Evolutionary conservation across 164 flowering plant genomes (phyloP).

Genomic region (Cinnamomum chago): DNA sequence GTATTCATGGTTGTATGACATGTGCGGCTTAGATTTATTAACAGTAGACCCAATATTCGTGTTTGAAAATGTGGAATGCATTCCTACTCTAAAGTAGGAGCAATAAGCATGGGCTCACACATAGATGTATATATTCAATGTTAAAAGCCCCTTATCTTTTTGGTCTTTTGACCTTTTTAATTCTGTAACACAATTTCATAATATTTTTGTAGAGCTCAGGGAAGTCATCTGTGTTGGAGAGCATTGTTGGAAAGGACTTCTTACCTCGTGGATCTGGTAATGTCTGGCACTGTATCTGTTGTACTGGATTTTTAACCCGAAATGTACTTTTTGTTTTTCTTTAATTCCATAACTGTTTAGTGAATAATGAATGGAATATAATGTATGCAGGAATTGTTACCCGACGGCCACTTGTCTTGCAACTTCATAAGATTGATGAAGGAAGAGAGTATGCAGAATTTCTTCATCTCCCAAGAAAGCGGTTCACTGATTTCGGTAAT

Average conservation of each 20-base stretch:
- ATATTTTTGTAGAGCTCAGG: constrained; percentile 56
- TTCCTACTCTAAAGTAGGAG: too few relatives aligned
- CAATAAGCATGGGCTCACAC: too few relatives aligned
- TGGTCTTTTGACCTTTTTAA: not conserved
- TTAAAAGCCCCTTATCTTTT: not conserved
- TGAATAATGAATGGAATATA: not conserved
- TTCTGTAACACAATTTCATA: not conserved
- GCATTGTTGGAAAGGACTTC: constrained; percentile 80
- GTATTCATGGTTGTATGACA: too few relatives aligned
- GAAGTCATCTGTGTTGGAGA: constrained; percentile 78
- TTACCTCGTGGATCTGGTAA: constrained; percentile 86
- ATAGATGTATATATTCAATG: too few relatives aligned
- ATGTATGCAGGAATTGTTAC: constrained; percentile 77
- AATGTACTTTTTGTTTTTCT: not conserved
- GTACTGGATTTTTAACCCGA: not conserved
- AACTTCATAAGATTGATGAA: constrained; percentile 78
- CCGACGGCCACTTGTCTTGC: constrained; percentile 86
- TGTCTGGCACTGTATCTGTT: not conserved
- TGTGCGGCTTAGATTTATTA: too few relatives aligned
- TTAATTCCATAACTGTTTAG: not conserved
- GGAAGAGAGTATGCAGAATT: constrained; percentile 94
- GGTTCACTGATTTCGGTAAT: constrained; percentile 81
- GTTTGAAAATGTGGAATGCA: too few relatives aligned
- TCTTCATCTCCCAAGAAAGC: constrained; percentile 72
- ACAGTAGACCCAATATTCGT: too few relatives aligned